phyloP scores from a whole-genome alignment of 1,284 basidiomycete species.

The Moniliophthora roreri region DNA sequence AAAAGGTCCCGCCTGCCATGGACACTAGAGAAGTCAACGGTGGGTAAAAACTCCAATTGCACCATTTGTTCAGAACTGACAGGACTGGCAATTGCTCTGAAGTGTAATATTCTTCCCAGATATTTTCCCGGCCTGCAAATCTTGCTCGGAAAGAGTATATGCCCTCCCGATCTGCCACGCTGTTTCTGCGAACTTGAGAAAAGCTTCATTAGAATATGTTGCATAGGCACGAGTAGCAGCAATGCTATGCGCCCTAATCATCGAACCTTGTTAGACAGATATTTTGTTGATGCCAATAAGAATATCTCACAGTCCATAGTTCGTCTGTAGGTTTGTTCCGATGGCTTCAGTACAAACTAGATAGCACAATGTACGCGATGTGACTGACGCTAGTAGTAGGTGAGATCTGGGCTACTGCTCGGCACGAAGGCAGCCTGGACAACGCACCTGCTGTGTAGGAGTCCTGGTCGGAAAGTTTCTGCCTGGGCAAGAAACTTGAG shows the following conservation, averaged over 20 bases:
- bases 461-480: background rate
- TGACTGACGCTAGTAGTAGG: background rate
- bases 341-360: background rate
- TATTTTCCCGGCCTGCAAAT: background rate
- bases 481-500: background rate
- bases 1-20: conserved; percentile 11
- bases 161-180: background rate
- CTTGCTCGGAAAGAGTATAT: background rate
- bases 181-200: background rate
- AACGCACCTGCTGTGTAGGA: background rate
- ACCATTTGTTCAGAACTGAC: background rate
- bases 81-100: background rate
- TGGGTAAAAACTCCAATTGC: background rate
- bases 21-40: conserved; percentile 2
- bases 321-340: no score
- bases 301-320: background rate
- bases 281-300: background rate
- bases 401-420: background rate
- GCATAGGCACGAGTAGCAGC: background rate
- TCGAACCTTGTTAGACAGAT: background rate
- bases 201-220: background rate
- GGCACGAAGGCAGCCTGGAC: background rate
- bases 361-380: background rate
- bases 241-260: background rate
- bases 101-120: background rate